These are phyloP conservation scores for Skeletonema menzelii DNA, from an alignment of 108 stramenopile genomes.

Conservation along the genomic window DNA sequence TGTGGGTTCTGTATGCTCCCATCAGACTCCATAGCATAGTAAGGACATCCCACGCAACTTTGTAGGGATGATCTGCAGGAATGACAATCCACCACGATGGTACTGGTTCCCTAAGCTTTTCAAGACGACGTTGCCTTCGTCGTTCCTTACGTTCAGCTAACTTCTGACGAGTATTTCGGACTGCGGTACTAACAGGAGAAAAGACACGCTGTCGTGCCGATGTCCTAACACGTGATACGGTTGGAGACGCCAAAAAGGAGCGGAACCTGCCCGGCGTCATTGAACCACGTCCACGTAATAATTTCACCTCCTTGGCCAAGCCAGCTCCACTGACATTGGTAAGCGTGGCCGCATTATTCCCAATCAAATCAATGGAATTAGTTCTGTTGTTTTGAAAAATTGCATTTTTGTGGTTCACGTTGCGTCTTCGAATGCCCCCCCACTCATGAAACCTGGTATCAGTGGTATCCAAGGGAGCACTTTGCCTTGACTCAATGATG, in stretches of 20 bases:
- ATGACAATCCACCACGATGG: slow-evolving; percentile 57
- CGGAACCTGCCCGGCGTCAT: neutral
- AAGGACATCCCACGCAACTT: slow-evolving; percentile 78
- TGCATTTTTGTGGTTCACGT: neutral
- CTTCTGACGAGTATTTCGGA: slow-evolving; percentile 29
- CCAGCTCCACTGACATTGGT: neutral
- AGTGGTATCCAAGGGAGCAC: slow-evolving; percentile 5
- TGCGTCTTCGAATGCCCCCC: neutral
- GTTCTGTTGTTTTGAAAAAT: neutral
- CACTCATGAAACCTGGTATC: neutral
- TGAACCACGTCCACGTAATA: neutral
- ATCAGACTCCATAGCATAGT: slow-evolving; percentile 75
- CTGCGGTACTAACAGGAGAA: slow-evolving; percentile 25
- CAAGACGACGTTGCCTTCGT: slow-evolving; percentile 33
- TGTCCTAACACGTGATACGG: slow-evolving; percentile 13
- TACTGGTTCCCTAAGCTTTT: slow-evolving; percentile 17
- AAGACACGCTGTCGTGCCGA: slow-evolving; percentile 17
- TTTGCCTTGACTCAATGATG: neutral
- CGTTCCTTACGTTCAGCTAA: slow-evolving; percentile 29
- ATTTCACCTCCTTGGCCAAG: slow-evolving; percentile 11
- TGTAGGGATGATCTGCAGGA: slow-evolving; percentile 80
- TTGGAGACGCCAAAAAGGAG: slow-evolving; percentile 3
- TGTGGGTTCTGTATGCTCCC: slow-evolving; percentile 68
- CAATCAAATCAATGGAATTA: neutral
- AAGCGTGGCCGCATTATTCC: slow-evolving; percentile 1